Evolutionary conservation across 768 basidiomycete species (phyloP).

Genomic region (Coprinellus micaceus): DNA sequence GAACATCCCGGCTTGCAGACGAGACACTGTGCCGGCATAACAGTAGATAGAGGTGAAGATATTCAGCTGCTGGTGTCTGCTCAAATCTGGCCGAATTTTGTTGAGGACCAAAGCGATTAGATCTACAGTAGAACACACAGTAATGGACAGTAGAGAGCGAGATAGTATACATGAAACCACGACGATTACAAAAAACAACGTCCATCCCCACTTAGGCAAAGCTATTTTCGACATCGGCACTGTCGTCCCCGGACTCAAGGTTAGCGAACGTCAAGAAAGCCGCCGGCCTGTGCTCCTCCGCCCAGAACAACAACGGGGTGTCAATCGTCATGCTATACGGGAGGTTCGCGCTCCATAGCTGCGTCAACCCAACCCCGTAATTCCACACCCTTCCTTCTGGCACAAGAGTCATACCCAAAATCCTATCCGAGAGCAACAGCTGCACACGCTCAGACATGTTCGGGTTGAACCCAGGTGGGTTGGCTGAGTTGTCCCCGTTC

Average conservation of each 20-base stretch:
- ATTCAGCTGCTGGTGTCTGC: too few relatives aligned
- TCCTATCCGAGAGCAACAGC: constrained; percentile 88
- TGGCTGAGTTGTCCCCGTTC: constrained; percentile 80
- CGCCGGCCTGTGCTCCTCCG: constrained; percentile 89
- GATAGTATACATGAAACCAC: constrained; percentile 2
- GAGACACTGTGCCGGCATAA: too few relatives aligned
- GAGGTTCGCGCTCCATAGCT: constrained; percentile 81
- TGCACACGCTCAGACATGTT: constrained; percentile 97
- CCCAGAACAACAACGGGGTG: constrained; percentile 95
- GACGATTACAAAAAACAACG: constrained; percentile 3
- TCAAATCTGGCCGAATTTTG: too few relatives aligned
- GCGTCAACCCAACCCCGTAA: constrained; percentile 91
- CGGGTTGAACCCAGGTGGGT: constrained; percentile 94
- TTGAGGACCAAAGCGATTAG: neutral
- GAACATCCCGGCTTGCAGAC: too few relatives aligned
- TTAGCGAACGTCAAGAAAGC: constrained; percentile 95
- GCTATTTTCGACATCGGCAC: constrained; percentile 93
- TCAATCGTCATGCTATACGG: constrained; percentile 83
- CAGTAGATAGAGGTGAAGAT: too few relatives aligned
- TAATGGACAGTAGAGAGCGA: neutral
- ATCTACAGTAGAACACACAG: neutral
- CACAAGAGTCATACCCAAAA: constrained; percentile 93
- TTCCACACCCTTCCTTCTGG: constrained; percentile 97
- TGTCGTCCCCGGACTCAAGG: constrained; percentile 87
- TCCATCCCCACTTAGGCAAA: constrained; percentile 55